Base-by-base conservation (phyloP, 2,329 filamentous ascomycete genomes). In the Botrytis galanthina region DNA sequence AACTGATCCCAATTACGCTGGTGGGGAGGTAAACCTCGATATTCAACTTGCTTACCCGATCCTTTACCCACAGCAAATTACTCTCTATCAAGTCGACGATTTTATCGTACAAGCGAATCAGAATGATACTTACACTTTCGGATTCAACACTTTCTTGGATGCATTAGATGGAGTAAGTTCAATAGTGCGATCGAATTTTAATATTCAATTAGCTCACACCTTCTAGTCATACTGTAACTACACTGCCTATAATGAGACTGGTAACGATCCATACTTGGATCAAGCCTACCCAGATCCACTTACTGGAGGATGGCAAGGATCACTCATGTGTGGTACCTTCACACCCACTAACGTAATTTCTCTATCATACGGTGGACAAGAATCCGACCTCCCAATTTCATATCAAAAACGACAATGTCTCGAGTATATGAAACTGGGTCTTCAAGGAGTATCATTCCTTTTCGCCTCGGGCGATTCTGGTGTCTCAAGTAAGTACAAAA, bases 381-480 rank as follows among this genome's bases (percentile, higher is more conserved):
- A 90, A 80, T 81, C 82, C 16, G 84, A 86, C 57, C 81, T 89
- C 22, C 87, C 87, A 0, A 80, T 83, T 9, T 83, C 82, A 74
- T 90, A 90, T 79, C 85, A 88, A 78, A 82, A 86, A 76, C 83
- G 85, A 9, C 85, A 86, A 80, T 86, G 85, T 78, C 79, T 81
- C 67, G 85, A 86, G 80, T 84, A 86, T 75, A 82, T 88, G 80
- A 88, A 88, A 78, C 82, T 88, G 0, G 84, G 83, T 2, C 80
- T 86, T 20, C 84, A 84, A 75, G 85, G 85, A 12, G 79, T 84
- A 46, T 85, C 83, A 5, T 80, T 85, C 44, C 78, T 86, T 63
- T 83, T 85, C 72, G 84, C 85, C 3, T 84, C 83, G 6, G 86
- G 85, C 54, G 85, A 86, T 76, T 80, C 81, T 81, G 29, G 84